Base-by-base conservation (phyloP, 2,329 filamentous ascomycete species). In the Drechslerella dactyloides region DNA sequence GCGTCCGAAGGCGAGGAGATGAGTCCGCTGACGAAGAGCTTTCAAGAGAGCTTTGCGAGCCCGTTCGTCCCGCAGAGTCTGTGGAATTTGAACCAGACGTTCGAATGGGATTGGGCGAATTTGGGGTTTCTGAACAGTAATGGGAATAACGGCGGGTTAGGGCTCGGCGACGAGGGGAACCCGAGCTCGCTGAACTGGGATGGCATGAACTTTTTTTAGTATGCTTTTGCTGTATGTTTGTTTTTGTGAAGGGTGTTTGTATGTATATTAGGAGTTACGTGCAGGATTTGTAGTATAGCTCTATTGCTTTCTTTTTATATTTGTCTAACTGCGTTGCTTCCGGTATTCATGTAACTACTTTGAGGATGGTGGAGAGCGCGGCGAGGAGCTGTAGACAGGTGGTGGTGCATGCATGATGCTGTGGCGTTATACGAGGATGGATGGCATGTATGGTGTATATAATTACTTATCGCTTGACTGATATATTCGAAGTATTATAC, bases 51-150 rank as follows among this genome's bases (percentile, higher is more conserved):
- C 51, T 72, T 72, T 48, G 64, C 68, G 60, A 72, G 96, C 75
- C 93, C 93, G 0, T 89, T 96, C 77, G 86, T 97, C 21, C 93
- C 94, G 2, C 91, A 93, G 76, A 94, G 97, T 80, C 81, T 97
- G 24, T 99, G 94, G 87, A 90, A 93, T 79, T 88, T 97, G 86
- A 93, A 93, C 0, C 96, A 96, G 88, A 96, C 91, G 1, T 84
- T 97, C 21, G 93, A 97, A 78, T 97, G 93, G 92, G 91, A 89
- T 75, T 90, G 87, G 88, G 76, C 74, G 17, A 75, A 76, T 57
- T 64, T 75, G 35, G 68, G 68, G 15, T 33, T 69, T 50, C 50
- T 46, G 35, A 53, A 42, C n/a, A 15, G 53, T 51, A 37, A 17
- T 19, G 51, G 27, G 24, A 64, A 27, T 7, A 42, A 19, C 15